Conservation (phyloP, 345 rosid genomes). For the Arabis hirsuta region DNA sequence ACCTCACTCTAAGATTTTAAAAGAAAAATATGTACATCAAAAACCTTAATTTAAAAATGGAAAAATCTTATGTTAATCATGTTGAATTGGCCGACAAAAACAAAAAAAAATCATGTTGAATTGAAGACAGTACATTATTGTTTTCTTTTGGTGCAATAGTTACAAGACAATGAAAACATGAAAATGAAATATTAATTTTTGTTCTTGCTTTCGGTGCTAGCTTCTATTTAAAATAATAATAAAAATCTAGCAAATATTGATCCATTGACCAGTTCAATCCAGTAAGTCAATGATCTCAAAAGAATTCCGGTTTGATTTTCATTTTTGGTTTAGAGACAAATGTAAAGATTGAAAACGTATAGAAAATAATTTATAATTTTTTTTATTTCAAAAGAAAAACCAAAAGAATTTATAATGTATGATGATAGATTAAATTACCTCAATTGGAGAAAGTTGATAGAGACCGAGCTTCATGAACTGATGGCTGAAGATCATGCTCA, state of each 20-base stretch:
- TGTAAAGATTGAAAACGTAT: neutral
- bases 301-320: neutral
- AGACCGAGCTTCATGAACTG: slow-evolving; percentile 40
- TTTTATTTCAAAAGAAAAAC: too few relatives aligned
- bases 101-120: neutral
- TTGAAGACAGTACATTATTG: neutral
- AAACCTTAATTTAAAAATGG: neutral
- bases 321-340: neutral
- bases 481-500: slow-evolving; percentile 32
- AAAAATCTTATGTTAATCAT: neutral
- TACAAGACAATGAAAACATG: neutral
- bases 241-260: neutral
- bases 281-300: neutral
- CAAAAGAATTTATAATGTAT: neutral
- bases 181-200: neutral
- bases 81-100: too few relatives aligned
- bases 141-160: slow-evolving; percentile 7
- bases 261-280: neutral
- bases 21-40: neutral
- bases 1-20: neutral
- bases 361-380: neutral
- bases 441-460: slow-evolving; percentile 39
- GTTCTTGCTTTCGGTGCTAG: neutral
- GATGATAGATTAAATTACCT: slow-evolving; percentile 27
- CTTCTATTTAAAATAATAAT: neutral